Evolutionary conservation across 2,329 filamentous ascomycete species (phyloP).

Genomic region (Scedosporium apiospermum): DNA sequence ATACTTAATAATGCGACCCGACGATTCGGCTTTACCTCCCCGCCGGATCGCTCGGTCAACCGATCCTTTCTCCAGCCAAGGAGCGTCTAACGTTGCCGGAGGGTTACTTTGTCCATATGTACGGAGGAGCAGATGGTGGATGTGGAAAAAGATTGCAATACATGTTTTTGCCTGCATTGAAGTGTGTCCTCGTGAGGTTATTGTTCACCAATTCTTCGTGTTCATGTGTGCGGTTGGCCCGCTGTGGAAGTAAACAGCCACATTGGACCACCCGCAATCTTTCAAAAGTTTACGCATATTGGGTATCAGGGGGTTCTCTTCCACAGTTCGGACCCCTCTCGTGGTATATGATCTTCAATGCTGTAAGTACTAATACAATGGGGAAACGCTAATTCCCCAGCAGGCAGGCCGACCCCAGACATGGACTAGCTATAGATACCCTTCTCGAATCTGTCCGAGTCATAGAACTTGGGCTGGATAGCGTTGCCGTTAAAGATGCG

Average conservation of each 20-base stretch:
- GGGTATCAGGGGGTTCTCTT: too few species aligned
- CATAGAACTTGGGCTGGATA: slow-evolving; percentile 75
- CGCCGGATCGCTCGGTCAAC: not conserved
- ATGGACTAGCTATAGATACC: slow-evolving; percentile 41
- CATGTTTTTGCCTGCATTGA: not conserved
- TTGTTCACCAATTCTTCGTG: too few species aligned
- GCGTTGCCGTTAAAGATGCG: slow-evolving; percentile 80
- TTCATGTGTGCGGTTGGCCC: too few species aligned
- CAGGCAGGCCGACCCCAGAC: not conserved
- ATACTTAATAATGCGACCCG: not conserved
- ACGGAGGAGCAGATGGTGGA: not conserved
- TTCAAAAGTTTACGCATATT: too few species aligned
- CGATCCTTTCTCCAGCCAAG: not conserved
- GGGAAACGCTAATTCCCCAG: not conserved
- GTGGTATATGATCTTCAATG: too few species aligned
- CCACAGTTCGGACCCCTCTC: too few species aligned
- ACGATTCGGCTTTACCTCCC: not conserved
- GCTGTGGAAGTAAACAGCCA: too few species aligned
- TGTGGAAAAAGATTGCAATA: not conserved
- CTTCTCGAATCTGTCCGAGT: slow-evolving; percentile 70
- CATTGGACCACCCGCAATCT: not conserved
- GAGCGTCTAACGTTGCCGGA: not conserved
- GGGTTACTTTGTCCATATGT: not conserved
- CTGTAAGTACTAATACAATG: too few species aligned
- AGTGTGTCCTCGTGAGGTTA: not conserved